phyloP scores from a whole-genome alignment of 2,329 filamentous ascomycete species.

The Talaromyces sp. region DNA sequence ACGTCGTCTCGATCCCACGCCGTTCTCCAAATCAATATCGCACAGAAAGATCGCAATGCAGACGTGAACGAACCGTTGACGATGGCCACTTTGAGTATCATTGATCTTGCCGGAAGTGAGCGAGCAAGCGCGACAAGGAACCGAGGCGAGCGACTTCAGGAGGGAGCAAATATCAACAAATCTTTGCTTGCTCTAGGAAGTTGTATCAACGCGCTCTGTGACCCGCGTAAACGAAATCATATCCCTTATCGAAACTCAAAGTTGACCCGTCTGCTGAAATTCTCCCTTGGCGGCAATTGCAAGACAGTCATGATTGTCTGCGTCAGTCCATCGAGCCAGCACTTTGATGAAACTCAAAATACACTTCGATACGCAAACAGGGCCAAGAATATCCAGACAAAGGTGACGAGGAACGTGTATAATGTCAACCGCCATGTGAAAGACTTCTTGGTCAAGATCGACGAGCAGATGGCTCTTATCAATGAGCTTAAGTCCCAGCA shows the following conservation, averaged over 20 bases:
- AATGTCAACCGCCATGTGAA: slow-evolving; percentile 99
- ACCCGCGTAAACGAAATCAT: slow-evolving; percentile 84
- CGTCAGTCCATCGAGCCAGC: slow-evolving; percentile 89
- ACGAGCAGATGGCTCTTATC: slow-evolving; percentile 95
- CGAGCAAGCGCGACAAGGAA: slow-evolving; percentile 96
- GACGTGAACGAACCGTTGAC: slow-evolving; percentile 91
- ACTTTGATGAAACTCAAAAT: slow-evolving; percentile 98
- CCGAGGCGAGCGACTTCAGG: slow-evolving; percentile 78
- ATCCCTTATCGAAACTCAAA: slow-evolving; percentile 98
- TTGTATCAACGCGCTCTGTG: slow-evolving; percentile 97
- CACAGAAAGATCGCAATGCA: slow-evolving; percentile 89
- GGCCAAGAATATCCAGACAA: slow-evolving; percentile 99
- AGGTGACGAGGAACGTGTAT: slow-evolving; percentile 97
- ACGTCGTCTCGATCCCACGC: slow-evolving; percentile 96
- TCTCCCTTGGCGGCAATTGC: slow-evolving; percentile 95
- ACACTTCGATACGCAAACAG: slow-evolving; percentile 95
- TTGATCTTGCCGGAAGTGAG: slow-evolving; percentile 93
- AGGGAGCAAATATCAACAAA: slow-evolving; percentile 99
- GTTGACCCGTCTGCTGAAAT: slow-evolving; percentile 89
- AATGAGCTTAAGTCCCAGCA: slow-evolving; percentile 92
- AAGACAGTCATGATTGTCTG: slow-evolving; percentile 99
- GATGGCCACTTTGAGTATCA: slow-evolving; percentile 97
- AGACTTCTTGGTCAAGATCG: slow-evolving; percentile 98
- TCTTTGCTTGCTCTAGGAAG: slow-evolving; percentile 89
- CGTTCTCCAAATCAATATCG: slow-evolving; percentile 93